Base-by-base conservation (phyloP, 257 asterid species). In the Thymus quinquecostatus region DNA sequence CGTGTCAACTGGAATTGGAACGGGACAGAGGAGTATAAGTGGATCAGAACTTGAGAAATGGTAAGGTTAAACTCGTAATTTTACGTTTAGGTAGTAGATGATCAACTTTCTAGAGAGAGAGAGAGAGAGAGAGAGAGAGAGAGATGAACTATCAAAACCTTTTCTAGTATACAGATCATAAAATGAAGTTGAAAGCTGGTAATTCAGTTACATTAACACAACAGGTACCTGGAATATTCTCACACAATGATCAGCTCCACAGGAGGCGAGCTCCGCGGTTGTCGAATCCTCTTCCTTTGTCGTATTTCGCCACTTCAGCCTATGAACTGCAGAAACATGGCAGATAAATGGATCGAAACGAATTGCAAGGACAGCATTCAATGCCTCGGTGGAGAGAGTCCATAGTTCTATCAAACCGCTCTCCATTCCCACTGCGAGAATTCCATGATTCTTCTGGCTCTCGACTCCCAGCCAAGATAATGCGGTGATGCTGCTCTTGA, bases 211-310 rank as follows among this genome's bases (percentile, higher is more conserved):
- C 49, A 48, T 47, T 4, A 36, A 59, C 33, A 58, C 56, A 51
- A 82, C 58, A 45, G 10, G 64, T 29, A 85, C 81, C 66, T 84
- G 69, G 73, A 85, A 89, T 53, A 95, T 79, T 78, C 98, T 89
- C 60, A 92, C 96, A 78, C 93, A 89, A 44, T 95, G 95, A 86
- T 95, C 99, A 70, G 79, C 95, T 80, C 98, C 98, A 54, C 98
- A 92, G 5, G 97, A 92, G 12, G 98, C 98, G 49, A 95, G 94
- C 78, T 84, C 91, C 86, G 72, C 30, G 43, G 72, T 75, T 28
- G 73, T 40, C 13, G 83, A 62, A 68, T 81, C 88, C 10, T 80
- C 78, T 3, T 69, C 49, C 82, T 79, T 85, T 68, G 85, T 72
- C 1, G 82, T 33, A 0, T 68, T 72, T 70, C 73, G 90, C 99